phyloP scores from a whole-genome alignment of 352 stramenopile species.

The Thalassiosira exigua region DNA sequence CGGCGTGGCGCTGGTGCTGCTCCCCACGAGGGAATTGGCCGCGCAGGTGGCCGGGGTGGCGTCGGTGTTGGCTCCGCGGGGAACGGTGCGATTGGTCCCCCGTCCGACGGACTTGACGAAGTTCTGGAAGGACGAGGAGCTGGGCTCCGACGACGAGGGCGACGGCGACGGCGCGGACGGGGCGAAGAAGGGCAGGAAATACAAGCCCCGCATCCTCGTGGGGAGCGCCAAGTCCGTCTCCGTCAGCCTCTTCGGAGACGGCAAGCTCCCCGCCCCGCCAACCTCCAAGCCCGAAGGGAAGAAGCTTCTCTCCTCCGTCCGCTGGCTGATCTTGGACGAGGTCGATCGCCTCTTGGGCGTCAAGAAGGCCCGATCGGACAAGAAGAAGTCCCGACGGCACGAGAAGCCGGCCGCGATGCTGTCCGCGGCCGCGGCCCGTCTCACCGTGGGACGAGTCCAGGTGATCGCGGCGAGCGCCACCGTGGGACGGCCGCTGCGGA shows the following conservation, averaged over 20 bases:
- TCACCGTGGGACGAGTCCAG: conserved; percentile 71
- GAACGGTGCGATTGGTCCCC: conserved; percentile 72
- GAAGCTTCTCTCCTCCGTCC: conserved; percentile 59
- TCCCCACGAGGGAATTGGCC: conserved; percentile 78
- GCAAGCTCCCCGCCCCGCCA: conserved; percentile 72
- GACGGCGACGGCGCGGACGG: background rate
- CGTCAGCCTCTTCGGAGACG: conserved; percentile 72
- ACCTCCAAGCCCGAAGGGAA: conserved; percentile 79
- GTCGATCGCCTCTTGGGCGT: conserved; percentile 72
- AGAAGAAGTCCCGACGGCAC: conserved; percentile 51
- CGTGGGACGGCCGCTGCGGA: conserved; percentile 73
- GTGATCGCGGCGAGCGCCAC: conserved; percentile 81
- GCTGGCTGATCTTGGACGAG: conserved; percentile 80
- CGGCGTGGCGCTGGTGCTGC: conserved; percentile 70
- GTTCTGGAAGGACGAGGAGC: conserved; percentile 49
- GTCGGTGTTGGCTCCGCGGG: conserved; percentile 70
- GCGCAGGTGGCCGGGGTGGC: conserved; percentile 81
- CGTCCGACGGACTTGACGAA: conserved; percentile 73
- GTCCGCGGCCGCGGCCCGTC: conserved; percentile 62
- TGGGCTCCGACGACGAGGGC: conserved; percentile 34
- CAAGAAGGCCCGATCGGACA: conserved; percentile 57
- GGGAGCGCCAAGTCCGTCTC: conserved; percentile 79
- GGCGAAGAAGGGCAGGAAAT: conserved; percentile 6
- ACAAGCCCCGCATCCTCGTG: conserved; percentile 68
- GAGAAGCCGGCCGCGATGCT: conserved; percentile 84